phyloP scores from a whole-genome alignment of 805 yeast genomes.

The Yarrowia sp. region DNA sequence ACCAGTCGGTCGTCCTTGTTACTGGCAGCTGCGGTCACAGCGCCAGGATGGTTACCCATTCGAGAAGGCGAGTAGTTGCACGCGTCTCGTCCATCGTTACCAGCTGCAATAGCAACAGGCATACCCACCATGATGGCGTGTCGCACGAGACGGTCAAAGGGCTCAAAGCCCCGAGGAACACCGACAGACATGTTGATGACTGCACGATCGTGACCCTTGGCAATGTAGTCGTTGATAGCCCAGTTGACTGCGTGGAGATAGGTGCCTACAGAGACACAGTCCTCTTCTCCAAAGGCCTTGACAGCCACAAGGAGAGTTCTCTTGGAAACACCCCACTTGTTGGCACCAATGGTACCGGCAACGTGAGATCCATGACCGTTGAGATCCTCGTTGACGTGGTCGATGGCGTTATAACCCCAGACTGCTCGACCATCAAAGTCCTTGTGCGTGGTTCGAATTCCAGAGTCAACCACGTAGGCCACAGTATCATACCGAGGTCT shows the following conservation, averaged over 20 bases:
- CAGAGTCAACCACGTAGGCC: constrained; percentile 64
- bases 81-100: constrained; percentile 30
- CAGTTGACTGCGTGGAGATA: constrained; percentile 64
- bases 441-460: constrained; percentile 58
- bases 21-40: constrained; percentile 17
- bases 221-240: constrained; percentile 51
- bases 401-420: constrained; percentile 56
- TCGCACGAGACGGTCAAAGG: constrained; percentile 51
- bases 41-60: constrained; percentile 50
- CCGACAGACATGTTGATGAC: constrained; percentile 36
- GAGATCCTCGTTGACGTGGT: constrained; percentile 56
- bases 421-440: constrained; percentile 68
- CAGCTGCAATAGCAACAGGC: constrained; percentile 48
- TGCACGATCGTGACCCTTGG: constrained; percentile 42
- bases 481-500: constrained; percentile 47
- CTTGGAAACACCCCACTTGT: constrained; percentile 63
- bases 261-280: constrained; percentile 60
- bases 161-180: constrained; percentile 53
- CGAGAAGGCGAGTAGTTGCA: constrained; percentile 29
- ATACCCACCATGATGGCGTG: constrained; percentile 28
- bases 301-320: constrained; percentile 59
- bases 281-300: constrained; percentile 63
- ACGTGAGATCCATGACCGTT: constrained; percentile 69
- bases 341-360: constrained; percentile 65
- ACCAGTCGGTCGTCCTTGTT: constrained; percentile 26